These are phyloP conservation scores for Haplosporangium sp. DNA, from an alignment of 371 early-diverging fungal species.

Conservation along the genomic window DNA sequence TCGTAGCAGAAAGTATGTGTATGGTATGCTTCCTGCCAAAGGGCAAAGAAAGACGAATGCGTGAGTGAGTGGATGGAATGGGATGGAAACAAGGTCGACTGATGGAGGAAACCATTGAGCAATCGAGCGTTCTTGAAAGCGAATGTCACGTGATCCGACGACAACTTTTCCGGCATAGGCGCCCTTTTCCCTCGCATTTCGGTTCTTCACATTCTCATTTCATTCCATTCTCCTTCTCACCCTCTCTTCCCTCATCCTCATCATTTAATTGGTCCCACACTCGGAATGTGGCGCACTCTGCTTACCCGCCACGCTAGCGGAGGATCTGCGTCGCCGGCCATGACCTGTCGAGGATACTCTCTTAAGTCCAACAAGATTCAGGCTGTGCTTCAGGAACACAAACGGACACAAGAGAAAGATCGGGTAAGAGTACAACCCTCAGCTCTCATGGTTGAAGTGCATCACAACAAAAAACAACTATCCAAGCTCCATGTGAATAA, in stretches of 20 bases:
- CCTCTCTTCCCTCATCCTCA: background rate
- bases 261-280: background rate
- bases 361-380: slow-evolving; percentile 41
- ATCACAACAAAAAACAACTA: too few relatives aligned
- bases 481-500: too few relatives aligned
- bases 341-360: slow-evolving; percentile 21
- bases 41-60: too few relatives aligned
- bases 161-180: background rate
- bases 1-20: too few relatives aligned
- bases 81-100: too few relatives aligned
- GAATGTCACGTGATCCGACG: background rate
- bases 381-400: slow-evolving; percentile 28
- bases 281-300: slow-evolving; percentile 35
- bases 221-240: background rate
- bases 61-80: too few relatives aligned
- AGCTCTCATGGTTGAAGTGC: background rate
- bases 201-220: background rate
- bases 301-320: slow-evolving; percentile 14
- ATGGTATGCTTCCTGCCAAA: too few relatives aligned
- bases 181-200: background rate
- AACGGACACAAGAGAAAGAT: slow-evolving; percentile 36
- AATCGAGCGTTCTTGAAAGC: background rate
- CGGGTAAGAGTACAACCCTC: slow-evolving; percentile 22
- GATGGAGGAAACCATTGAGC: too few relatives aligned
- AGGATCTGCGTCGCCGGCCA: background rate